Conservation (phyloP, 345 rosid genomes). For the Schrenkiella parvula region DNA sequence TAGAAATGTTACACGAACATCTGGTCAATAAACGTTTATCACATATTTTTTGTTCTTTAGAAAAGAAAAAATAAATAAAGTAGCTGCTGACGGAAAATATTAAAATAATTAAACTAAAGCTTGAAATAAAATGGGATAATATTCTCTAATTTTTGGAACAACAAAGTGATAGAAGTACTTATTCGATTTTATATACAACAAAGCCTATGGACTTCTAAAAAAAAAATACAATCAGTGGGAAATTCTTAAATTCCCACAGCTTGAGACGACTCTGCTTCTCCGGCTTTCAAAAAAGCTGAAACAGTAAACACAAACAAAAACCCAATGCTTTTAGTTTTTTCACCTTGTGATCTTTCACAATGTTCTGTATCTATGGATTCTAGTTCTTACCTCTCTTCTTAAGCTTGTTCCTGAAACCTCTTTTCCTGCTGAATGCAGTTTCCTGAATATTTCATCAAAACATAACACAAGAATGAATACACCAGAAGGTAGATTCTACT, state of each 20-base stretch:
- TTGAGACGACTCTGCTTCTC: constrained; percentile 19
- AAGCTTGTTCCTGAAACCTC: constrained; percentile 38
- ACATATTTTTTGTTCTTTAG: too few species aligned
- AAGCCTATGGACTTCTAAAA: background rate
- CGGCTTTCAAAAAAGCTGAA: constrained; percentile 27
- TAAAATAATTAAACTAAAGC: background rate
- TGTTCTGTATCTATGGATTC: background rate
- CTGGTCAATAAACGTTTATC: background rate
- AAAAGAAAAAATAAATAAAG: too few species aligned
- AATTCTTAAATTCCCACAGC: constrained; percentile 12
- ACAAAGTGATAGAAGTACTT: background rate
- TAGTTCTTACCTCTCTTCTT: constrained; percentile 36
- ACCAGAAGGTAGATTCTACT: background rate
- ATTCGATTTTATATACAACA: background rate
- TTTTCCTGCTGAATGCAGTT: constrained; percentile 38
- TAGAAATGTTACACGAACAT: constrained; percentile 6
- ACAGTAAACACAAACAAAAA: background rate
- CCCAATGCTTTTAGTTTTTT: background rate
- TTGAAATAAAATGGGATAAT: background rate
- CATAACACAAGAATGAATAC: constrained; percentile 5
- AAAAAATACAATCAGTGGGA: background rate
- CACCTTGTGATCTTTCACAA: background rate
- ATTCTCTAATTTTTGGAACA: background rate
- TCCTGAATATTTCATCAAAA: constrained; percentile 21
- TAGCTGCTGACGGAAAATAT: background rate